Evolutionary conservation across 192 early-diverging fungal genomes (phyloP).

Genomic region (Backusella circina): DNA sequence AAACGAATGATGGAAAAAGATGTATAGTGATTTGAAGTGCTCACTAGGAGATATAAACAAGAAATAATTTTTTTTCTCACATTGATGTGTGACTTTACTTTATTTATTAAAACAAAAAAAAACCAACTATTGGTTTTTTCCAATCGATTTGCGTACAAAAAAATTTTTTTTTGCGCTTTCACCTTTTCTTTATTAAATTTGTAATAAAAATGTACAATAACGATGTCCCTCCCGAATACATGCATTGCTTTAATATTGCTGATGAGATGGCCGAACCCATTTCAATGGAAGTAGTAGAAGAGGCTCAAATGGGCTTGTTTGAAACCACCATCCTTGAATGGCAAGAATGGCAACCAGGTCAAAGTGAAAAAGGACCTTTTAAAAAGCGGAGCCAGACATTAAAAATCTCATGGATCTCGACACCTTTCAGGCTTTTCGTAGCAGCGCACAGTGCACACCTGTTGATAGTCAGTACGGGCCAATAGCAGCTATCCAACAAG

Average conservation of each 20-base stretch:
- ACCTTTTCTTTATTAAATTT: neutral
- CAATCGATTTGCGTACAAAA: neutral
- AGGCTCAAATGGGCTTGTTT: neutral
- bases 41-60: too few relatives aligned
- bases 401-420: neutral
- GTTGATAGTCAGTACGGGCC: neutral
- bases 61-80: too few relatives aligned
- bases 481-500: neutral
- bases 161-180: neutral
- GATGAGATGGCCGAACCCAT: neutral
- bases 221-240: neutral
- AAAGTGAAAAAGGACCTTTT: neutral
- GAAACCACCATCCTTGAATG: neutral
- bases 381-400: neutral
- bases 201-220: neutral
- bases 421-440: neutral
- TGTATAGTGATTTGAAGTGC: too few relatives aligned
- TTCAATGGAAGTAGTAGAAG: neutral
- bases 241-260: neutral
- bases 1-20: too few relatives aligned
- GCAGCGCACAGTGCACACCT: neutral
- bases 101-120: too few relatives aligned
- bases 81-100: too few relatives aligned
- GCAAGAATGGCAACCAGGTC: neutral
- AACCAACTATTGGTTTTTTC: too few relatives aligned